A percentile compares a stretch with the other conserved stretches of the same genome.
Evolutionary conservation across 1,139 yeast species (phyloP).

Genomic region (Blastobotrys aristatus): DNA sequence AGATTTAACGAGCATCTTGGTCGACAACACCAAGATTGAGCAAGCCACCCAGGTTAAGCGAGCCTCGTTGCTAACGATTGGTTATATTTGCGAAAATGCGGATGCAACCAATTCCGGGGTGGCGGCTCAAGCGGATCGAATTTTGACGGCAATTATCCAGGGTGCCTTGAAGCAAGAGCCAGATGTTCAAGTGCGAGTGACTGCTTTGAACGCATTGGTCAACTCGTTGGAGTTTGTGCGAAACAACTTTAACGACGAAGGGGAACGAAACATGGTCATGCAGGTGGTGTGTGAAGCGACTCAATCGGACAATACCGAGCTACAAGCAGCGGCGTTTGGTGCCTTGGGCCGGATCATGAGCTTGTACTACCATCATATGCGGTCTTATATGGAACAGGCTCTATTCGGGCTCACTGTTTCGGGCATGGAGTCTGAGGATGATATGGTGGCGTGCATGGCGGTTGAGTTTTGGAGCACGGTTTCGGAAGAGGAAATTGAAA

Average conservation of each 20-base stretch:
- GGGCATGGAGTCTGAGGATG: slow-evolving; percentile 86
- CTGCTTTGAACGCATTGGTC: slow-evolving; percentile 88
- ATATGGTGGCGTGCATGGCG: slow-evolving; percentile 94
- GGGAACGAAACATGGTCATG: slow-evolving; percentile 95
- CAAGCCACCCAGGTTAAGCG: slow-evolving; percentile 76
- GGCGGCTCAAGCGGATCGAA: slow-evolving; percentile 82
- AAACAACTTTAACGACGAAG: slow-evolving; percentile 83
- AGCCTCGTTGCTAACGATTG: slow-evolving; percentile 82
- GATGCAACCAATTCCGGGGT: slow-evolving; percentile 81
- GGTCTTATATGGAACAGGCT: slow-evolving; percentile 96
- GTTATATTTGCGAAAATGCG: slow-evolving; percentile 92
- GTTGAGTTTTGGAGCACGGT: slow-evolving; percentile 98
- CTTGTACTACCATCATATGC: slow-evolving; percentile 82
- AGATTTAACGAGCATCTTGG: slow-evolving; percentile 73
- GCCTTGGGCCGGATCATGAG: slow-evolving; percentile 92
- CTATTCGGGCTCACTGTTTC: slow-evolving; percentile 81
- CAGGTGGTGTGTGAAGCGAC: slow-evolving; percentile 99
- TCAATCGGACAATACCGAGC: slow-evolving; percentile 72
- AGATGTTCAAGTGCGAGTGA: slow-evolving; percentile 66
- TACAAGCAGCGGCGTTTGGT: slow-evolving; percentile 94
- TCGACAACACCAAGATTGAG: slow-evolving; percentile 75
- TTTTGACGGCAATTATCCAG: slow-evolving; percentile 90
- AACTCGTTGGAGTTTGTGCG: slow-evolving; percentile 88
- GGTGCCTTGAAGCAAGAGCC: slow-evolving; percentile 88
- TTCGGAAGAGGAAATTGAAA: slow-evolving; percentile 91